Evolutionary conservation across 2,329 filamentous ascomycete species (phyloP), one percentile per base, ranked within the genome.

Genomic region (Colletotrichum agaves): DNA sequence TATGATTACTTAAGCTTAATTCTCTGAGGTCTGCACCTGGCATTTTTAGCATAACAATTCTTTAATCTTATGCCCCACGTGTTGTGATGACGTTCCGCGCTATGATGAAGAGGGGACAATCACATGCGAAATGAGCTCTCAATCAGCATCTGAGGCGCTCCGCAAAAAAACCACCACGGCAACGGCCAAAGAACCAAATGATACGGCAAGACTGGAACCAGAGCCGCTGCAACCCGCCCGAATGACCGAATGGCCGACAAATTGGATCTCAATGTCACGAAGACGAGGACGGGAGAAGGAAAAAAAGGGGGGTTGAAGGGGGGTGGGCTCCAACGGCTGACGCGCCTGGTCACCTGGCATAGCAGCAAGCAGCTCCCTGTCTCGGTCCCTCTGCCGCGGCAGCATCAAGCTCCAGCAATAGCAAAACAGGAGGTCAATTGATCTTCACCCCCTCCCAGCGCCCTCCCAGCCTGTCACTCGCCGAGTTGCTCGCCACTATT

Each of bases 1-100:
- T 57, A n/a, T 58, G 64, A 67, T 67, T 63, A 67, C 60, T 41
- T 63, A 67, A 67, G 64, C 64, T 63, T 53, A 44, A 39, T 33
- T 27, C n/a, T 12, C 4, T 2, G 11, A 23, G 17, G 23, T 27
- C 6, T 35, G 60, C 60, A 67, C 60, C 59, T 53, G 27, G 50
- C 17, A 52, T 63, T 67, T 63, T 31, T 46, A 33, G 43, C 50
- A 57, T 33, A 8, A 21, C 44, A 13, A 43, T 27, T 13, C 15
- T 46, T 52, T 58, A 19, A 47, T 37, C n/a, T 21, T 15, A 23
- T n/a, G 31, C 43, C 63, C 63, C 52, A 63, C 60, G 60, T 67
- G 64, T 60, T 6, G 17, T n/a, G 11, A 58, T 67, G 52, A 67
- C 44, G 63, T 63, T 52, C 63, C 33, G 63, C 59, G 52, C 63